phyloP scores from a whole-genome alignment of 306 rosid species.

The Begonia loranthoides region DNA sequence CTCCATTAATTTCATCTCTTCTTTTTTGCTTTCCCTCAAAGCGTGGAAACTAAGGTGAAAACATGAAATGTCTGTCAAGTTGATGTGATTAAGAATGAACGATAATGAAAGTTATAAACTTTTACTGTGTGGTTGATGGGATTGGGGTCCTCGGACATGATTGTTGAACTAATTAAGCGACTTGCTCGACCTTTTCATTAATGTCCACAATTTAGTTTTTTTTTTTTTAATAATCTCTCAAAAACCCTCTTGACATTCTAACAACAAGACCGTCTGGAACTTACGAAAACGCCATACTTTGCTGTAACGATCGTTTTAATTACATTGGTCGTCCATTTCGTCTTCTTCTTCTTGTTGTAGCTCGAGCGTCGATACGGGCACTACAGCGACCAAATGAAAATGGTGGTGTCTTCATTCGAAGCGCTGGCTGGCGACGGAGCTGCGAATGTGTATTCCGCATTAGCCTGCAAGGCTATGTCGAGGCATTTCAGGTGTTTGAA shows the following conservation, averaged over 20 bases:
- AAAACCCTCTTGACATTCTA: too few relatives aligned
- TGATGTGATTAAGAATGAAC: neutral
- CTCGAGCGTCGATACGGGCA: conserved; percentile 88
- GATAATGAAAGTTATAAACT: neutral
- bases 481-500: conserved; percentile 83
- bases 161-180: conserved; percentile 18
- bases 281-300: too few relatives aligned
- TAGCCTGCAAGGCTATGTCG: conserved; percentile 93
- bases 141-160: neutral
- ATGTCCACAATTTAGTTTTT: conserved; percentile 20
- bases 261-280: too few relatives aligned
- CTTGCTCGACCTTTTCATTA: conserved; percentile 30
- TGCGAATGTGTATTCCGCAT: conserved; percentile 75
- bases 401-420: conserved; percentile 89
- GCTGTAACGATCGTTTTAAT: too few relatives aligned
- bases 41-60: neutral
- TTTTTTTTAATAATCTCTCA: neutral
- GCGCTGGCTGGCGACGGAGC: conserved; percentile 79
- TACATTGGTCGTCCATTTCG: too few relatives aligned
- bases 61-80: neutral
- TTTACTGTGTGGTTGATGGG: neutral
- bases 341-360: conserved; percentile 15
- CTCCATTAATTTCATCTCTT: neutral
- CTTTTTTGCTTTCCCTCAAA: neutral
- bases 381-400: conserved; percentile 94